Evolutionary conservation across 305 asterid species (phyloP).

Genomic region (Salvia sclarea): DNA sequence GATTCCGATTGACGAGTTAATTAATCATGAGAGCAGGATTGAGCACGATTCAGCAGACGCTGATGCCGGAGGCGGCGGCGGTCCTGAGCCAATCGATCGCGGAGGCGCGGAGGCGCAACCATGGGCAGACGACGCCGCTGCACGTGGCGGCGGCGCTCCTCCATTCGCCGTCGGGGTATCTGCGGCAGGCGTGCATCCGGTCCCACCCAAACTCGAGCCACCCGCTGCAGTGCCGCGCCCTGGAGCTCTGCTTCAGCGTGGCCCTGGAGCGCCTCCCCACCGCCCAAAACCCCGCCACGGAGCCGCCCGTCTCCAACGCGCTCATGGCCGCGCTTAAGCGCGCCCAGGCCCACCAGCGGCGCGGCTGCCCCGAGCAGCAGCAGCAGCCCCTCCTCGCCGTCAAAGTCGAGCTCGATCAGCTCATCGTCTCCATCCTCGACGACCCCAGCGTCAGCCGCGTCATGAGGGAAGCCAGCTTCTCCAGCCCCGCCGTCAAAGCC

Average conservation of each 20-base stretch:
- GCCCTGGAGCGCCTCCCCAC: slow-evolving; percentile 85
- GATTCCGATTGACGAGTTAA: background rate
- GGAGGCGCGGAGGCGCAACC: slow-evolving; percentile 80
- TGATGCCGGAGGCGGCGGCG: slow-evolving; percentile 76
- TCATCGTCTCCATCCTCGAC: slow-evolving; percentile 68
- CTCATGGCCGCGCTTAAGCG: slow-evolving; percentile 88
- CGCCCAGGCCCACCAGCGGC: slow-evolving; percentile 90
- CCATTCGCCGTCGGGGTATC: slow-evolving; percentile 64
- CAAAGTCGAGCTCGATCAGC: slow-evolving; percentile 87
- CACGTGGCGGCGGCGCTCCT: slow-evolving; percentile 90
- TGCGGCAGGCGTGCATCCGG: slow-evolving; percentile 83
- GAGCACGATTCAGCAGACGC: slow-evolving; percentile 79
- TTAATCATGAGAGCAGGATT: slow-evolving; percentile 70
- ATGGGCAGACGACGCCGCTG: slow-evolving; percentile 92
- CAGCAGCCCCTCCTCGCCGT: slow-evolving; percentile 91
- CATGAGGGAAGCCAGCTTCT: slow-evolving; percentile 71
- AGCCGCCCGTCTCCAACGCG: slow-evolving; percentile 88
- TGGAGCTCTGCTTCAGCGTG: slow-evolving; percentile 90
- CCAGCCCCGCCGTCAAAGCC: slow-evolving; percentile 72
- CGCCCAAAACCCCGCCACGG: slow-evolving; percentile 51
- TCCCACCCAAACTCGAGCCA: slow-evolving; percentile 91
- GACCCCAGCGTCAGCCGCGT: slow-evolving; percentile 77
- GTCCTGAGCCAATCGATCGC: slow-evolving; percentile 70
- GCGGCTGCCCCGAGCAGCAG: slow-evolving; percentile 91
- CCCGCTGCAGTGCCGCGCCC: slow-evolving; percentile 90